A percentile compares a stretch with the other conserved stretches of the same genome.
Evolutionary conservation across 1,284 basidiomycete genomes (phyloP).

Genomic region (Sporisorium scitamineum): DNA sequence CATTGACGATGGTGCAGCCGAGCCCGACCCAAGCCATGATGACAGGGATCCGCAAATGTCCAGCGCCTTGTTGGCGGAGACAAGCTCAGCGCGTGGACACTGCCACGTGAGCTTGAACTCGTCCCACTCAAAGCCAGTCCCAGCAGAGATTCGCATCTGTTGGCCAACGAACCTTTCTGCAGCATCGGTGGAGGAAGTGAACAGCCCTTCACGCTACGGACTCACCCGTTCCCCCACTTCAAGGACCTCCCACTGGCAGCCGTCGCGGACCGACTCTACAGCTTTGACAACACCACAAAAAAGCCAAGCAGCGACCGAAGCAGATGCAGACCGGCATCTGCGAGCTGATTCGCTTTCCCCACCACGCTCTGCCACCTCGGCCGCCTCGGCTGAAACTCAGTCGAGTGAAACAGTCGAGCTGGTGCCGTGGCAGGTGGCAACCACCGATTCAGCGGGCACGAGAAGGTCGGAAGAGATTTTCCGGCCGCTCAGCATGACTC

Average conservation of each 20-base stretch:
- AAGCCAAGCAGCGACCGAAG: background rate
- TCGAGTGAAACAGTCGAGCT: conserved; percentile 35
- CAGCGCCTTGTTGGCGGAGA: background rate
- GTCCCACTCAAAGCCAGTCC: background rate
- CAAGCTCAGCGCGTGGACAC: too few relatives aligned
- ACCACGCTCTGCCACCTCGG: conserved; percentile 6
- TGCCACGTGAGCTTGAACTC: too few relatives aligned
- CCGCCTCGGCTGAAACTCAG: conserved; percentile 8
- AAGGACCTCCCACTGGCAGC: background rate
- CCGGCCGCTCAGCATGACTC: conserved; percentile 20
- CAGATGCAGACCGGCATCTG: conserved; percentile 6
- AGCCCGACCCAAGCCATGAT: background rate
- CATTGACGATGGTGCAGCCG: background rate
- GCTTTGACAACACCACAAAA: conserved; percentile 3
- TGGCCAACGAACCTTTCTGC: background rate
- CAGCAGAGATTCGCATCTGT: background rate
- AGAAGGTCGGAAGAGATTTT: conserved; percentile 38
- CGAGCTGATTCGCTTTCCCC: conserved; percentile 12
- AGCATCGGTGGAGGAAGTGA: background rate
- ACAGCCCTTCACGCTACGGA: background rate
- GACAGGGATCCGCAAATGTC: background rate
- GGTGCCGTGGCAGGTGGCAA: conserved; percentile 38
- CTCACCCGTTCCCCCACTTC: background rate
- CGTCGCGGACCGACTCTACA: background rate
- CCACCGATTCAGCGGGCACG: conserved; percentile 3